These are phyloP conservation scores for Batrachochytrium dendrobatidis DNA, from an alignment of 371 early-diverging fungal genomes.

Conservation along the genomic window DNA sequence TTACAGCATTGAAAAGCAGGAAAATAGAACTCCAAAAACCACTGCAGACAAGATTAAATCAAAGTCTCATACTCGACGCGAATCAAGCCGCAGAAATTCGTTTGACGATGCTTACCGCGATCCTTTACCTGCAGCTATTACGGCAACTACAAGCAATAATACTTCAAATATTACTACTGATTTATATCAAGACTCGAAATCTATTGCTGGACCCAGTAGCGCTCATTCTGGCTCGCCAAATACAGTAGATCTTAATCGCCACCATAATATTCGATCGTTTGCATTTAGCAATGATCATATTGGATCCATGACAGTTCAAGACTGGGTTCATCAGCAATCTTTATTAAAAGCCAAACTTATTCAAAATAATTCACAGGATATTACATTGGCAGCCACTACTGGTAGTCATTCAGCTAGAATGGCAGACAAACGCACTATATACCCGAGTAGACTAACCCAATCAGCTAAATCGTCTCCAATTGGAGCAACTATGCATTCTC, in stretches of 20 bases:
- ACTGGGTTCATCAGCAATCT: not conserved
- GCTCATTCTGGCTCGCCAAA: too few species aligned
- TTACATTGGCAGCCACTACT: not conserved
- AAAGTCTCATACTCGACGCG: not conserved
- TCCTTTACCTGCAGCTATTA: not conserved
- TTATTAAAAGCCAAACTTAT: not conserved
- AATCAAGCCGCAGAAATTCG: slow-evolving; percentile 22
- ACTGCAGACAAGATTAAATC: not conserved
- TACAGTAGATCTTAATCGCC: slow-evolving; percentile 4
- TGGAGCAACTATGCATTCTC: too few species aligned
- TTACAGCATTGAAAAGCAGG: not conserved
- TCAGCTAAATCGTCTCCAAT: too few species aligned
- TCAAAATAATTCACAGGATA: not conserved
- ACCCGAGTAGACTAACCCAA: too few species aligned
- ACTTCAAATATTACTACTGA: not conserved
- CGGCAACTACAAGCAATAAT: not conserved
- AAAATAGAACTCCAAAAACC: not conserved
- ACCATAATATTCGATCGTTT: slow-evolving; percentile 17
- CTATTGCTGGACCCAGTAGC: too few species aligned
- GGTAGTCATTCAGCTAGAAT: too few species aligned
- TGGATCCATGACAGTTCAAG: not conserved
- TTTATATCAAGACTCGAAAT: too few species aligned
- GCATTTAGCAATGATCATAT: slow-evolving; percentile 13
- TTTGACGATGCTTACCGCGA: slow-evolving; percentile 28
- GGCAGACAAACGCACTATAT: too few species aligned